These are phyloP conservation scores for Sclerotinia glacialis DNA, from an alignment of 2,329 filamentous ascomycete species.

Conservation along the genomic window DNA sequence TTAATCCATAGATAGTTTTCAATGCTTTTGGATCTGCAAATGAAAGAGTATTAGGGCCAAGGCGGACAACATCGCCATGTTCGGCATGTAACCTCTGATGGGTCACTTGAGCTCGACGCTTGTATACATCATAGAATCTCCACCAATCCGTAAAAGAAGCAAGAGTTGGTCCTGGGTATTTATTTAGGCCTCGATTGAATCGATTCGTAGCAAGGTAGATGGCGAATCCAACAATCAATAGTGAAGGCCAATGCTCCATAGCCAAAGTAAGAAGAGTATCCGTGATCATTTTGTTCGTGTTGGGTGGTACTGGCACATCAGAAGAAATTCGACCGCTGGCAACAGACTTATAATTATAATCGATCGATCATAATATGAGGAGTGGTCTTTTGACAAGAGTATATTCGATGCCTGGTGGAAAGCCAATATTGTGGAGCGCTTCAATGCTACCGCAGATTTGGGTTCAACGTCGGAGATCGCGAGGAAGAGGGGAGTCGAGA, in stretches of 20 bases:
- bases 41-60: slow-evolving; percentile 71
- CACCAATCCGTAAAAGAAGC: slow-evolving; percentile 71
- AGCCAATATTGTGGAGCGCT: neutral
- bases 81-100: slow-evolving; percentile 66
- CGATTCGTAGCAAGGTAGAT: slow-evolving; percentile 50
- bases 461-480: neutral
- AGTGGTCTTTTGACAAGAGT: neutral
- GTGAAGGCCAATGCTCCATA: slow-evolving; percentile 44
- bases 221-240: slow-evolving; percentile 39
- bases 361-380: neutral
- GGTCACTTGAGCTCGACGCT: slow-evolving; percentile 63
- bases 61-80: slow-evolving; percentile 69
- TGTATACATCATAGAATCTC: slow-evolving; percentile 68
- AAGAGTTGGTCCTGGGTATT: slow-evolving; percentile 69
- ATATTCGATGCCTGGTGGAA: neutral
- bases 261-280: slow-evolving; percentile 8
- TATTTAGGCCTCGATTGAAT: slow-evolving; percentile 58
- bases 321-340: too few relatives aligned
- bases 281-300: slow-evolving; percentile 10
- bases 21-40: slow-evolving; percentile 72
- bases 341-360: neutral
- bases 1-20: slow-evolving; percentile 75
- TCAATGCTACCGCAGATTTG: neutral
- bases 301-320: too few relatives aligned
- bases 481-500: neutral